These are phyloP conservation scores for Magnaporthiopsis poae DNA, from an alignment of 2,329 filamentous ascomycete species.

Conservation along the genomic window DNA sequence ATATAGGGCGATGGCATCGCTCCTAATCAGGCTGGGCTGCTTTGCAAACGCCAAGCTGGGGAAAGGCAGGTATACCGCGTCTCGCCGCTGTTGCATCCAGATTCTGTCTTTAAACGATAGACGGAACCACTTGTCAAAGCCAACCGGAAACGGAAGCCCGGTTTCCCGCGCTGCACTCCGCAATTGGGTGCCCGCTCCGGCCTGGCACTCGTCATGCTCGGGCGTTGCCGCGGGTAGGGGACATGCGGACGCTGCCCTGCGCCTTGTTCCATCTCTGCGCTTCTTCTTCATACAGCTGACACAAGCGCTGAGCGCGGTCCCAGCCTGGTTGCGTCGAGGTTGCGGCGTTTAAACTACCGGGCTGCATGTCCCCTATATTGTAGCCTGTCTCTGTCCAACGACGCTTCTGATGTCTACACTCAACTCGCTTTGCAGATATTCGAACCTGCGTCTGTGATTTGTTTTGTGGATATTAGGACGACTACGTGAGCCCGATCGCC, in stretches of 20 bases:
- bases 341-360: not conserved
- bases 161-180: not conserved
- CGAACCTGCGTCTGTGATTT: not conserved
- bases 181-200: not conserved
- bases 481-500: not conserved
- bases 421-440: no score
- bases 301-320: not conserved
- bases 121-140: no score
- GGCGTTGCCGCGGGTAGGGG: no score
- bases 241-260: not conserved
- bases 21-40: no score
- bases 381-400: not conserved
- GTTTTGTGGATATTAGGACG: not conserved
- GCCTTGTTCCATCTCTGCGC: not conserved
- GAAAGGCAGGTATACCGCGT: not conserved
- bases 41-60: not conserved
- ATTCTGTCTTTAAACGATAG: not conserved
- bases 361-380: not conserved
- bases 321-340: not conserved
- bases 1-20: no score
- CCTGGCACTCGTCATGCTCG: not conserved
- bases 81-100: not conserved
- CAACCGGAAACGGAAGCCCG: not conserved
- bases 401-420: no score
- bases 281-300: not conserved